Percentiles rank a stretch among this genome's conserved stretches.
Evolutionary conservation across 148 eudicot species (phyloP).

Genomic region (Bassia scoparia): DNA sequence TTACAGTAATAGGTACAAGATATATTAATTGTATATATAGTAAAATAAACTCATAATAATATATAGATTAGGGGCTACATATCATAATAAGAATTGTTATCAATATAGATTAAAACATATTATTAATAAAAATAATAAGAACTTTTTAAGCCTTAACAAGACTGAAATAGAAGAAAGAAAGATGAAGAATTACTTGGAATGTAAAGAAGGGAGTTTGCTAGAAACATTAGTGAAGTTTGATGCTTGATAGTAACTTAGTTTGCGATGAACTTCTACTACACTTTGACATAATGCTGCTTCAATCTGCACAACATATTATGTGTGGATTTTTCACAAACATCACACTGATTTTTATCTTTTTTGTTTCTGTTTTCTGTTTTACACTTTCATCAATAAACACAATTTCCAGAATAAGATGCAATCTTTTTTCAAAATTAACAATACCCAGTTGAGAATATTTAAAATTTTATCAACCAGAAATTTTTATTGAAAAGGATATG

Average conservation of each 20-base stretch:
- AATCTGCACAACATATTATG: constrained; percentile 95
- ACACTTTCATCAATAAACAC: neutral
- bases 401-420: constrained; percentile 5
- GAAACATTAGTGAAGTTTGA: constrained; percentile 74
- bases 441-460: constrained; percentile 17
- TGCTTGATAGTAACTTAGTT: constrained; percentile 98
- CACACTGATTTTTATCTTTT: constrained; percentile 48
- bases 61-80: no score
- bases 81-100: neutral
- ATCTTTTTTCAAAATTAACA: constrained; percentile 10
- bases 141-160: no score
- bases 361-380: constrained; percentile 5
- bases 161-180: no score
- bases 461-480: constrained; percentile 13
- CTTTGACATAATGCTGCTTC: constrained; percentile 92
- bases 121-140: no score
- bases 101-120: no score
- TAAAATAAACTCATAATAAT: no score
- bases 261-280: constrained; percentile 81
- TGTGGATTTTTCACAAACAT: constrained; percentile 52
- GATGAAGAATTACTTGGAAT: constrained; percentile 53
- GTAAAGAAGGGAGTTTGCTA: constrained; percentile 75
- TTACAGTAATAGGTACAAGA: no score
- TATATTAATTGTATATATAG: no score
- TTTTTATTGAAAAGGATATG: neutral